Conservation (phyloP, 441 rosid genomes). For the Biscutella laevigata region DNA sequence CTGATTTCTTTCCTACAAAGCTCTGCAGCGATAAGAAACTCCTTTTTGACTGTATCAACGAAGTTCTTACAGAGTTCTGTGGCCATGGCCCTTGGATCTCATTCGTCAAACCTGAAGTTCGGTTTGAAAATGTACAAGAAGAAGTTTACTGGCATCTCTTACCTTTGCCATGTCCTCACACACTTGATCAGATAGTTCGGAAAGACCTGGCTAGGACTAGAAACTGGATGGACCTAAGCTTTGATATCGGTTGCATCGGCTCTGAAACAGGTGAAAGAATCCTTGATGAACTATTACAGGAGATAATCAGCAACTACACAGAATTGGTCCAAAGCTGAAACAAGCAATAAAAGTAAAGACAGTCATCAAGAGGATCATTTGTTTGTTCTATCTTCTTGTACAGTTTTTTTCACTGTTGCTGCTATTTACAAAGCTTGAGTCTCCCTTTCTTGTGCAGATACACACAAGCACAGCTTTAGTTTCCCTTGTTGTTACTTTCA, state of each 20-base stretch:
- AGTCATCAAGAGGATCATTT: slow-evolving; percentile 3
- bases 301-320: slow-evolving; percentile 30
- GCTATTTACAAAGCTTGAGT: slow-evolving; percentile 13
- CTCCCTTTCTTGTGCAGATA: slow-evolving; percentile 15
- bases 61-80: slow-evolving; percentile 60
- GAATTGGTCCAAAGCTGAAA: slow-evolving; percentile 9
- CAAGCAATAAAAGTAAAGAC: background rate
- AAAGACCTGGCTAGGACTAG: slow-evolving; percentile 63
- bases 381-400: slow-evolving; percentile 21
- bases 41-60: slow-evolving; percentile 69
- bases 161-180: slow-evolving; percentile 48
- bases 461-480: slow-evolving; percentile 19
- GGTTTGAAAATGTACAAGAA: slow-evolving; percentile 50
- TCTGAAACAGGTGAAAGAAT: slow-evolving; percentile 48
- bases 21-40: slow-evolving; percentile 51
- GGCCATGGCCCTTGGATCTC: slow-evolving; percentile 50
- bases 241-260: slow-evolving; percentile 41
- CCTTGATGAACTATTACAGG: slow-evolving; percentile 60
- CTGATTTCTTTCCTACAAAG: slow-evolving; percentile 42
- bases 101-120: slow-evolving; percentile 35
- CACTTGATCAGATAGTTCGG: slow-evolving; percentile 57
- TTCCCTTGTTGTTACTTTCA: background rate
- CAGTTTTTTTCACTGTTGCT: slow-evolving; percentile 16
- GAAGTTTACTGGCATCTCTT: slow-evolving; percentile 68
- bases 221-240: slow-evolving; percentile 62